These are phyloP conservation scores for Colletotrichum graminicola DNA, from an alignment of 2,329 filamentous ascomycete species.

Conservation along the genomic window DNA sequence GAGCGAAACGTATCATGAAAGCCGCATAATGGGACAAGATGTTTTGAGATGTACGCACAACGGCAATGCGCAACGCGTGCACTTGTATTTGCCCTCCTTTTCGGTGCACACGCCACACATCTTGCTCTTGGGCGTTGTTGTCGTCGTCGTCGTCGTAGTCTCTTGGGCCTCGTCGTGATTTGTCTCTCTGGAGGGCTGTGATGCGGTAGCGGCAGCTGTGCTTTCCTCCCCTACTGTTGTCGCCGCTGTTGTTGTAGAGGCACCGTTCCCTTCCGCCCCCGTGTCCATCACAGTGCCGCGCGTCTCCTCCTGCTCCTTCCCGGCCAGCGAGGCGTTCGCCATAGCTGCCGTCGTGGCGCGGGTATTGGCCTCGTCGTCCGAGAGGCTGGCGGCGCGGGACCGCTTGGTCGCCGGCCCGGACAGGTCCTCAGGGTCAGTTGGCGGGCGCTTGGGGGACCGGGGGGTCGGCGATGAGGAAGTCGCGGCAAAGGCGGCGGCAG, in stretches of 20 bases:
- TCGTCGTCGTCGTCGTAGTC: background rate
- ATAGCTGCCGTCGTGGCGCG: constrained; percentile 20
- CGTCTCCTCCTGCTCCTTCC: background rate
- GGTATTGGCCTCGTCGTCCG: constrained; percentile 12
- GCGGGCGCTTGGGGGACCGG: constrained; percentile 32
- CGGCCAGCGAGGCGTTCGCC: constrained; percentile 16
- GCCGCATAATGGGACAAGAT: background rate
- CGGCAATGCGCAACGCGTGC: constrained; percentile 67
- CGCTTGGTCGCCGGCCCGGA: constrained; percentile 23
- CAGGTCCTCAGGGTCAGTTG: constrained; percentile 19
- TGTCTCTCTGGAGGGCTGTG: background rate
- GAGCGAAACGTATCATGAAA: constrained; percentile 10
- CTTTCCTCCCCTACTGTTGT: background rate
- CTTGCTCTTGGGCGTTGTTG: constrained; percentile 35
- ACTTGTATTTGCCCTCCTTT: constrained; percentile 71
- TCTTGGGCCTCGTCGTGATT: background rate
- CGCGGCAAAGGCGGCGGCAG: background rate
- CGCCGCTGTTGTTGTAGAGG: background rate
- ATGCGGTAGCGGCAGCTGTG: background rate
- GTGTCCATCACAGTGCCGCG: background rate
- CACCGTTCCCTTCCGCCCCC: background rate
- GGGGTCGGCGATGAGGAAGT: background rate
- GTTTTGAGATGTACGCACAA: constrained; percentile 63
- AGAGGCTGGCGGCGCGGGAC: constrained; percentile 27
- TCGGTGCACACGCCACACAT: constrained; percentile 66